phyloP scores from a whole-genome alignment of 345 rosid species.

The Physaria fendleri region DNA sequence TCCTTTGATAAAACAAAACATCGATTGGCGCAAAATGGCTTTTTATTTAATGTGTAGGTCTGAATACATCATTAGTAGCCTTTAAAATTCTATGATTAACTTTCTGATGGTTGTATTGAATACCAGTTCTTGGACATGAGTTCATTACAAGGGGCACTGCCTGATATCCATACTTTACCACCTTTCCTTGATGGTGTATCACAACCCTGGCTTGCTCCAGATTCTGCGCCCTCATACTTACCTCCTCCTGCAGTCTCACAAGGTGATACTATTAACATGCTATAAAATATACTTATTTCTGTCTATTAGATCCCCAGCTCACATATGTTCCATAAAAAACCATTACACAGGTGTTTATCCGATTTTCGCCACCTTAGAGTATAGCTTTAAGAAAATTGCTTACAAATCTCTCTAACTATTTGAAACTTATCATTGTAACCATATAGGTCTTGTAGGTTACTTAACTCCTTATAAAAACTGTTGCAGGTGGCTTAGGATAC shows the following conservation, averaged over 20 bases:
- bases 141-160: conserved; percentile 64
- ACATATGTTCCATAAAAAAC: neutral
- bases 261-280: conserved; percentile 36
- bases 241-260: conserved; percentile 45
- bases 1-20: neutral
- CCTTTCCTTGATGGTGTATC: conserved; percentile 41
- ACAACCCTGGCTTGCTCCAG: conserved; percentile 52
- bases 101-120: conserved; percentile 13
- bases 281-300: neutral
- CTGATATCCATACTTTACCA: conserved; percentile 44
- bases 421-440: no score
- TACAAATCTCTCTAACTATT: no score
- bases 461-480: conserved; percentile 14
- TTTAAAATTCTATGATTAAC: neutral
- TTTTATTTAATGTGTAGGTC: neutral
- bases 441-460: neutral
- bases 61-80: conserved; percentile 7
- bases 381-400: neutral
- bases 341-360: neutral
- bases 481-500: conserved; percentile 68
- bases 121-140: conserved; percentile 80
- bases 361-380: neutral
- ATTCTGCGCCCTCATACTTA: conserved; percentile 17
- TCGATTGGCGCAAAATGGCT: neutral
- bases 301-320: neutral